These are phyloP conservation scores for Rhypophila decipiens DNA, from an alignment of 495 filamentous ascomycete genomes.

Conservation along the genomic window DNA sequence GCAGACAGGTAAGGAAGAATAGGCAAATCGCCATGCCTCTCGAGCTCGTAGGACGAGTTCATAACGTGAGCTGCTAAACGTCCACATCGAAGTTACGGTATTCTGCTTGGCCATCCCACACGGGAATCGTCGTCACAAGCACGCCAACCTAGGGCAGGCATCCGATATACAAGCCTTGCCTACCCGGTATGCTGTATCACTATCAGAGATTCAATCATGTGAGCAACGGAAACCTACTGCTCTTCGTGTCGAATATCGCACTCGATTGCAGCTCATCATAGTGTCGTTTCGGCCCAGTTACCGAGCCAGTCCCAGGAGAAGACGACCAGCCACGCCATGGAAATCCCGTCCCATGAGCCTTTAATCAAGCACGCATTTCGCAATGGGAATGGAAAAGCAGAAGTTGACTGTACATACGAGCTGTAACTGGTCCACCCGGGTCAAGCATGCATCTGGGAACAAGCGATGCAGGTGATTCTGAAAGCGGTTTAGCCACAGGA, in stretches of 20 bases:
- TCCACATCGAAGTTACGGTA: too few species aligned
- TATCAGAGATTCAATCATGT: background rate
- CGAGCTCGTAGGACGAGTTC: too few species aligned
- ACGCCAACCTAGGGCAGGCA: background rate
- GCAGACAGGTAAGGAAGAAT: too few species aligned
- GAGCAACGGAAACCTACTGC: background rate
- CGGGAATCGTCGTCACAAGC: background rate
- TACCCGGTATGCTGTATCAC: background rate
- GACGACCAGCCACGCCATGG: background rate
- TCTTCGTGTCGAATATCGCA: too few species aligned
- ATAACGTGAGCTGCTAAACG: too few species aligned
- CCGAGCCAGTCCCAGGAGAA: background rate
- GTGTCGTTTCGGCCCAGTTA: background rate
- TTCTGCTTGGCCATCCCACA: too few species aligned
- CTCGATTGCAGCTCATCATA: too few species aligned
- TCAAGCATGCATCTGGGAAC: slow-evolving; percentile 9
- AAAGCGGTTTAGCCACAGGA: slow-evolving; percentile 17
- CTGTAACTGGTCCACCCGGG: slow-evolving; percentile 5
- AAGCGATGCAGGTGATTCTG: slow-evolving; percentile 17
- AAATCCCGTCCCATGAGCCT: background rate
- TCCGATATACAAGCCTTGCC: background rate
- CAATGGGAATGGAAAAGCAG: background rate
- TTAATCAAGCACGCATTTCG: background rate
- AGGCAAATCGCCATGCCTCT: too few species aligned
- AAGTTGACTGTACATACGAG: slow-evolving; percentile 2